Conservation (phyloP, 2,329 filamentous ascomycete species). For the Pyrenophora seminiperda region DNA sequence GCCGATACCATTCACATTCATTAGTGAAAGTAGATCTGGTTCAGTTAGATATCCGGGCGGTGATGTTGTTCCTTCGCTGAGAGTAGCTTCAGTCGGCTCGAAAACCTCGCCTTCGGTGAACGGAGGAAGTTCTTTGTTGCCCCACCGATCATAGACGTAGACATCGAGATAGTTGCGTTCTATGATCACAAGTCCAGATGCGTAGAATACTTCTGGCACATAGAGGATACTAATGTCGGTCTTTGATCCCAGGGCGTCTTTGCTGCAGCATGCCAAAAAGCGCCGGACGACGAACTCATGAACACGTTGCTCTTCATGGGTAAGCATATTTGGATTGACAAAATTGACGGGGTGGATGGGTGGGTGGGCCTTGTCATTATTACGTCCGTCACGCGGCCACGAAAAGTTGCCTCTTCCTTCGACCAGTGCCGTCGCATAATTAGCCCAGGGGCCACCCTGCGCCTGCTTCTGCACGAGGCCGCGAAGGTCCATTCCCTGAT, state of each 20-base stretch:
- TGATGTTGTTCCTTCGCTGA: conserved; percentile 87
- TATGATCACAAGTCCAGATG: conserved; percentile 82
- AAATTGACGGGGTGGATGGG: conserved; percentile 95
- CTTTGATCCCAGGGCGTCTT: conserved; percentile 85
- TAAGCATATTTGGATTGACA: conserved; percentile 65
- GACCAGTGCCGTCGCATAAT: conserved; percentile 76
- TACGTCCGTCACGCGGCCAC: conserved; percentile 77
- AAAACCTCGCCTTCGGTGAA: conserved; percentile 83
- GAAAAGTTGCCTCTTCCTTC: conserved; percentile 77
- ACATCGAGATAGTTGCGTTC: conserved; percentile 94
- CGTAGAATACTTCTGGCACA: conserved; percentile 79
- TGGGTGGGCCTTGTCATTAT: conserved; percentile 97
- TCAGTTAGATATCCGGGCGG: conserved; percentile 89
- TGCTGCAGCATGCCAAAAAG: conserved; percentile 93
- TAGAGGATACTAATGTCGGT: conserved; percentile 86
- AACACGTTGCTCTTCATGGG: conserved; percentile 71
- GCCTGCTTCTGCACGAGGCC: conserved; percentile 85
- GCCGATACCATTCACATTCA: conserved; percentile 98
- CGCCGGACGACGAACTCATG: conserved; percentile 93
- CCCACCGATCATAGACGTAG: conserved; percentile 96
- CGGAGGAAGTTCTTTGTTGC: conserved; percentile 77
- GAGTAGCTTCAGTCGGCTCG: conserved; percentile 83
- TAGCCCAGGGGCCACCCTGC: conserved; percentile 76
- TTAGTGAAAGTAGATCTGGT: conserved; percentile 90
- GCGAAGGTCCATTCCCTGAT: conserved; percentile 82